Conservation (phyloP, 2,329 filamentous ascomycete genomes). For the Colletotrichum sojae region DNA sequence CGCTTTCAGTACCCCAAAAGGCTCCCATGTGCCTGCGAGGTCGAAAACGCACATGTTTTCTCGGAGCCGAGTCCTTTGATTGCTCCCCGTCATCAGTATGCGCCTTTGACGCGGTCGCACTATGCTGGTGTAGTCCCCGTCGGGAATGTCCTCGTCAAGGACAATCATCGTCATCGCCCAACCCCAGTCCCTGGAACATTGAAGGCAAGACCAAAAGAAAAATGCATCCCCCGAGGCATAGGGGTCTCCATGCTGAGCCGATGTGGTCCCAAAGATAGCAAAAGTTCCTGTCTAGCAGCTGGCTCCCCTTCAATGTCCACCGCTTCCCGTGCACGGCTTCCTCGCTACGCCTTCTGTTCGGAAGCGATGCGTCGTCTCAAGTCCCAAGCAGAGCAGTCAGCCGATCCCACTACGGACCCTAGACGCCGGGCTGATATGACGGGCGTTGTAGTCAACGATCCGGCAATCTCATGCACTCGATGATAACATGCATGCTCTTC, state of each 20-base stretch:
- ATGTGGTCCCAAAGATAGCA: slow-evolving; percentile 6
- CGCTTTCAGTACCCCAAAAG: slow-evolving; percentile 1
- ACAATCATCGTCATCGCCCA: background rate
- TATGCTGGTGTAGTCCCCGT: slow-evolving; percentile 1
- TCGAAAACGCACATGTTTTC: slow-evolving; percentile 16
- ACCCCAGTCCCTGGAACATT: slow-evolving; percentile 24
- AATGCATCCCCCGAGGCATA: slow-evolving; percentile 7
- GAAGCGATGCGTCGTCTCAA: background rate
- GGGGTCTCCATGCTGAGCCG: slow-evolving; percentile 15
- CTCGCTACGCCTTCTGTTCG: slow-evolving; percentile 16
- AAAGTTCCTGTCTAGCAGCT: slow-evolving; percentile 6
- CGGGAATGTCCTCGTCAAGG: slow-evolving; percentile 10
- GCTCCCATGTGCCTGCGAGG: slow-evolving; percentile 7
- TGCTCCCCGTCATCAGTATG: background rate
- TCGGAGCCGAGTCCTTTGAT: background rate
- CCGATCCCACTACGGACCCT: slow-evolving; percentile 10
- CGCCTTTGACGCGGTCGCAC: background rate
- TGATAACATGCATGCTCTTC: slow-evolving; percentile 20
- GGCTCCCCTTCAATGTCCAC: slow-evolving; percentile 16
- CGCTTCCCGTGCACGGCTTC: slow-evolving; percentile 12
- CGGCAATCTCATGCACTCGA: slow-evolving; percentile 34
- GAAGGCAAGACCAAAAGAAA: slow-evolving; percentile 28
- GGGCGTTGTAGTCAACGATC: slow-evolving; percentile 16
- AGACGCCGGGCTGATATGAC: background rate
- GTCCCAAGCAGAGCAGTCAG: background rate